A percentile compares a stretch with the other conserved stretches of the same genome.
Conservation (phyloP, 148 eudicot genomes). For the Rhododendron simsii region DNA sequence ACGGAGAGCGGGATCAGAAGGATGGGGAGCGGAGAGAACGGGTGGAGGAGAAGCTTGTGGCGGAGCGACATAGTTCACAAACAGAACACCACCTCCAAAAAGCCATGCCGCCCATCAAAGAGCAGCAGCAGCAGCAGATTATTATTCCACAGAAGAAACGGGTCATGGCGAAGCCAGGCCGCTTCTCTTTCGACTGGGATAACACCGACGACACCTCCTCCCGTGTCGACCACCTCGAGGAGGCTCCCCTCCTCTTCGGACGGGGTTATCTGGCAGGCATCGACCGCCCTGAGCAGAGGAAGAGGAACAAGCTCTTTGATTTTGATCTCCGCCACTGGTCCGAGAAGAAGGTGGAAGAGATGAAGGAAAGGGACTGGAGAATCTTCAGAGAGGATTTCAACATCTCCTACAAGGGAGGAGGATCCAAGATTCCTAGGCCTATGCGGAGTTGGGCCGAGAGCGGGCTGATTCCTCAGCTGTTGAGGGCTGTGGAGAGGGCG, state of each 20-base stretch:
- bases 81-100: no score
- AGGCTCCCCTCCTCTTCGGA: slow-evolving; percentile 49
- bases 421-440: slow-evolving; percentile 54
- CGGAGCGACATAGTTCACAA: no score
- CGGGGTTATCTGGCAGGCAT: slow-evolving; percentile 44
- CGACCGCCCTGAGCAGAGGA: slow-evolving; percentile 45
- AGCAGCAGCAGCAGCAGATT: no score
- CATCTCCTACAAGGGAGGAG: slow-evolving; percentile 53
- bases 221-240: slow-evolving; percentile 54
- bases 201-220: slow-evolving; percentile 70
- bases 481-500: slow-evolving; percentile 59
- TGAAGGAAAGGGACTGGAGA: no score
- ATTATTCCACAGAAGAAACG: slow-evolving; percentile 27
- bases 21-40: no score
- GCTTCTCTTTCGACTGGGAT: slow-evolving; percentile 71
- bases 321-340: slow-evolving; percentile 46
- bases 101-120: no score
- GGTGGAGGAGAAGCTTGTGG: no score
- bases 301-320: slow-evolving; percentile 53
- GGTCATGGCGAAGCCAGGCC: slow-evolving; percentile 65
- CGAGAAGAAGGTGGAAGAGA: slow-evolving; percentile 28
- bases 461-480: slow-evolving; percentile 45
- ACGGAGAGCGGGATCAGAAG: no score
- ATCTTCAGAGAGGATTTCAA: no score
- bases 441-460: slow-evolving; percentile 87